These are phyloP conservation scores for Clonostachys sp. DNA, from an alignment of 2,329 filamentous ascomycete species.

Conservation along the genomic window DNA sequence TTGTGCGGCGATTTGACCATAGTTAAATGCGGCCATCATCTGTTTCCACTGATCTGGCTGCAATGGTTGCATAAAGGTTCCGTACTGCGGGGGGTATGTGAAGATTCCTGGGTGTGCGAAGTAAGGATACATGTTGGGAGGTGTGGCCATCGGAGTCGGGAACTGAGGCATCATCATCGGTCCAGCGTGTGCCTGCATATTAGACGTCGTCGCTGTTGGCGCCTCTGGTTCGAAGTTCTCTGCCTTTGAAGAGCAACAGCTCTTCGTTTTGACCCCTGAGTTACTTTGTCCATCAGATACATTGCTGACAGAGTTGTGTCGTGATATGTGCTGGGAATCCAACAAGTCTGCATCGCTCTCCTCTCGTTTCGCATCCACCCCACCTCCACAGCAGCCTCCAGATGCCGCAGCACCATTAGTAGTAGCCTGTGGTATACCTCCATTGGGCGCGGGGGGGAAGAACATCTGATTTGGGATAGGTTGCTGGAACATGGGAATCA, in stretches of 20 bases:
- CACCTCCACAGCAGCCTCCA: constrained; percentile 14
- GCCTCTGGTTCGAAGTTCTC: not conserved
- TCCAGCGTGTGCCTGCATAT: too few relatives aligned
- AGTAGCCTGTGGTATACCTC: not conserved
- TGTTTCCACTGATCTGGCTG: constrained; percentile 50
- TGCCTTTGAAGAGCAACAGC: constrained; percentile 27
- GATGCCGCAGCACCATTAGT: not conserved
- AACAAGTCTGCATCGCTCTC: not conserved
- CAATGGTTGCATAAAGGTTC: constrained; percentile 49
- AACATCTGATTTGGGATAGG: constrained; percentile 16
- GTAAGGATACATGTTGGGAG: constrained; percentile 31
- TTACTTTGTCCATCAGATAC: too few relatives aligned
- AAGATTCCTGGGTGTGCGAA: constrained; percentile 40
- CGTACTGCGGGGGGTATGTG: constrained; percentile 48
- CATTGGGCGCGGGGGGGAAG: constrained; percentile 1
- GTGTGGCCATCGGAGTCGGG: constrained; percentile 25
- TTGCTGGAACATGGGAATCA: constrained; percentile 25
- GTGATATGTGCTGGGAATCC: too few relatives aligned
- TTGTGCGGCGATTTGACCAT: constrained; percentile 24
- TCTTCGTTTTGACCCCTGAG: not conserved
- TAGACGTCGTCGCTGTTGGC: too few relatives aligned
- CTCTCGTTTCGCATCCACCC: constrained; percentile 1
- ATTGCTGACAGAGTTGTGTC: too few relatives aligned
- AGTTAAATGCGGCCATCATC: constrained; percentile 32
- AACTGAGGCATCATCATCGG: constrained; percentile 27